These are phyloP conservation scores for Brassica napus DNA, from an alignment of 345 rosid genomes.

Conservation along the genomic window DNA sequence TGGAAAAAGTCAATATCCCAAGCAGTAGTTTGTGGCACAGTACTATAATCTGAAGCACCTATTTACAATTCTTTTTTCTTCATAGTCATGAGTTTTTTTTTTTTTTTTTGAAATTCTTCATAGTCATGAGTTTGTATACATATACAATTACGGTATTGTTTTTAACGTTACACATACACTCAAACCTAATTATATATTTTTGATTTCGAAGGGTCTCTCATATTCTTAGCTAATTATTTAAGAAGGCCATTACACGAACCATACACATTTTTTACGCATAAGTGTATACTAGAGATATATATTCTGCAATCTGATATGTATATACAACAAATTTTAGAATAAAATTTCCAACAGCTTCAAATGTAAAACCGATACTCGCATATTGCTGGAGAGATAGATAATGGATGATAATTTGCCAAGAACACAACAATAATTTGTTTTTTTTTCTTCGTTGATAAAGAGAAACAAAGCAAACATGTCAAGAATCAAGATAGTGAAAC, in stretches of 20 bases:
- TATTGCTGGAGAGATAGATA: background rate
- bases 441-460: background rate
- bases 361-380: background rate
- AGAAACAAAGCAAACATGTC: background rate
- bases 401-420: background rate
- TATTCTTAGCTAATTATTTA: background rate
- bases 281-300: background rate
- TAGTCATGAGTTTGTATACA: background rate
- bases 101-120: background rate
- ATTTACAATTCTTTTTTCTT: background rate
- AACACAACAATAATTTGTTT: background rate
- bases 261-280: background rate
- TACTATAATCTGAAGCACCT: too few relatives aligned
- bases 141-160: background rate
- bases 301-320: background rate
- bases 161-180: background rate
- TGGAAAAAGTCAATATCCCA: constrained; percentile 9
- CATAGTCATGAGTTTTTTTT: background rate
- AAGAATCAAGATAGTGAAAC: background rate
- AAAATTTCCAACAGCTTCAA: background rate
- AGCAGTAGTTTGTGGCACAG: too few relatives aligned
- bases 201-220: background rate
- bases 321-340: background rate
- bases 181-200: background rate
- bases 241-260: background rate